phyloP scores from a whole-genome alignment of 2,329 filamentous ascomycete species.

The Pleoardoris graminearum region DNA sequence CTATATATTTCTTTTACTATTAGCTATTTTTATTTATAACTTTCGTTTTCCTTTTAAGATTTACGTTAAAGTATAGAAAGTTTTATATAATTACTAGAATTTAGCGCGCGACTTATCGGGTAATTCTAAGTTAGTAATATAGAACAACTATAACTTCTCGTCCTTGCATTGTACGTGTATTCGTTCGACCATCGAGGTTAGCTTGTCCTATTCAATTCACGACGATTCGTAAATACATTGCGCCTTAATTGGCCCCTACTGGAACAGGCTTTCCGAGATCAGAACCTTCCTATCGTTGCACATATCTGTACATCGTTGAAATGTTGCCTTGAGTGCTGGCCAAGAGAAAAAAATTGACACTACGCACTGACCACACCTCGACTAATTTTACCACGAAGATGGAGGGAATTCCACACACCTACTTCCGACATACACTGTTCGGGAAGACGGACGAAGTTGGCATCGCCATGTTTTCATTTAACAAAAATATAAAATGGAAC shows the following conservation, averaged over 20 bases:
- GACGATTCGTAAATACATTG: not conserved
- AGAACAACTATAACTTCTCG: conserved; percentile 15
- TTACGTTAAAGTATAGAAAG: too few species aligned
- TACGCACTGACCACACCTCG: not conserved
- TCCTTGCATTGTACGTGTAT: conserved; percentile 16
- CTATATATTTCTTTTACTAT: too few species aligned
- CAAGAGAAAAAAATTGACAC: conserved; percentile 16
- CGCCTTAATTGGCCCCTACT: conserved; percentile 41
- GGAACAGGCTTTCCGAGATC: conserved; percentile 34
- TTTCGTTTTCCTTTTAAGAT: too few species aligned
- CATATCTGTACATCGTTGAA: not conserved
- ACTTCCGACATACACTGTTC: conserved; percentile 7
- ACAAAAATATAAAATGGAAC: conserved; percentile 12
- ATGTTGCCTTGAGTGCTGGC: not conserved
- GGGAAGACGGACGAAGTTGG: conserved; percentile 14
- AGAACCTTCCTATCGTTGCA: conserved; percentile 37
- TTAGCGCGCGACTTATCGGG: not conserved
- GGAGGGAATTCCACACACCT: conserved; percentile 11
- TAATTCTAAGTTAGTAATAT: not conserved
- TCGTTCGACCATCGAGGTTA: conserved; percentile 29
- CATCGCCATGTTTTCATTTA: conserved; percentile 9
- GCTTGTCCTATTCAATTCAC: conserved; percentile 28
- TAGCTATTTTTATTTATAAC: too few species aligned
- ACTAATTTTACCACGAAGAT: conserved; percentile 9
- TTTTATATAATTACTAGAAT: too few species aligned